Conservation (phyloP, 2,329 filamentous ascomycete species). For the Cladobotryum protrusum region DNA sequence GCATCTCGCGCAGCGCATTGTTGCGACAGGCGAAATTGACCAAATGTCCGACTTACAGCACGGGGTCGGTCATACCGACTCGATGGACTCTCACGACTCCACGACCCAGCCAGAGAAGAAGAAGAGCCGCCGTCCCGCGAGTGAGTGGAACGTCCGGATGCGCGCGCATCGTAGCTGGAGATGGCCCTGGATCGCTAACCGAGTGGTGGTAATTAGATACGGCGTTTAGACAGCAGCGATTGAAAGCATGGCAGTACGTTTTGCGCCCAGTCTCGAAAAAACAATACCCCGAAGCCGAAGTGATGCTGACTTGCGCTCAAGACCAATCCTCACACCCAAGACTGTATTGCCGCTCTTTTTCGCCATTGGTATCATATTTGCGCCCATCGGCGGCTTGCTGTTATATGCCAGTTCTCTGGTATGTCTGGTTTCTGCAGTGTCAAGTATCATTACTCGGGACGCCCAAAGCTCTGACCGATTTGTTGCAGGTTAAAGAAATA, state of each 20-base stretch:
- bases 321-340: slow-evolving; percentile 91
- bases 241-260: slow-evolving; percentile 97
- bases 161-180: background rate
- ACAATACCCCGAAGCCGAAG: slow-evolving; percentile 8
- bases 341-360: slow-evolving; percentile 91
- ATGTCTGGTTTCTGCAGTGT: slow-evolving; percentile 19
- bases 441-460: background rate
- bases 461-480: slow-evolving; percentile 11
- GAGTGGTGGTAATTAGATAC: slow-evolving; percentile 57
- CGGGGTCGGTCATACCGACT: slow-evolving; percentile 43
- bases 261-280: background rate
- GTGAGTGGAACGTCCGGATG: slow-evolving; percentile 46
- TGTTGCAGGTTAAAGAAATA: slow-evolving; percentile 74
- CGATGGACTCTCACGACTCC: slow-evolving; percentile 49
- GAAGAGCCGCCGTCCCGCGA: slow-evolving; percentile 88
- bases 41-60: slow-evolving; percentile 44
- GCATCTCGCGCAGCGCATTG: slow-evolving; percentile 12
- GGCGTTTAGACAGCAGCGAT: slow-evolving; percentile 89
- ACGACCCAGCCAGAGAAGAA: slow-evolving; percentile 61
- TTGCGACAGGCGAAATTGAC: slow-evolving; percentile 15
- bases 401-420: slow-evolving; percentile 81
- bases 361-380: slow-evolving; percentile 82
- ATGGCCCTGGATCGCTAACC: background rate
- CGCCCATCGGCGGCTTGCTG: slow-evolving; percentile 81
- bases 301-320: slow-evolving; percentile 40